These are phyloP conservation scores for Albugo candida DNA, from an alignment of 352 stramenopile species.

Conservation along the genomic window DNA sequence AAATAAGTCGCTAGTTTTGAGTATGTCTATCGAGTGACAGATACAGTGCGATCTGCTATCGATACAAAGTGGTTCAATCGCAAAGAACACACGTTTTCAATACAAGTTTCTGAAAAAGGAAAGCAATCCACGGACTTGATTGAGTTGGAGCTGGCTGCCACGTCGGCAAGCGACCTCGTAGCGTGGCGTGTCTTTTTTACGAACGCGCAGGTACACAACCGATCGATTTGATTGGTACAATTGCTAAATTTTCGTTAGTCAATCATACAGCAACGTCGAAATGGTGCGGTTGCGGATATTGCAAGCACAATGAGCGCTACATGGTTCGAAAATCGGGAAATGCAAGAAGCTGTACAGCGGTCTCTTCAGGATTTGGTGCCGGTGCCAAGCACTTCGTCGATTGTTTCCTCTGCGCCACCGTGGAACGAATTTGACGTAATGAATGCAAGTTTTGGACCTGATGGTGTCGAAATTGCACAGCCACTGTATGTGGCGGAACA, in stretches of 20 bases:
- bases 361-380: no score
- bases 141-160: slow-evolving; percentile 32
- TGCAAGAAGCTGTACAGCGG: neutral
- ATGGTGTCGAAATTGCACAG: slow-evolving; percentile 70
- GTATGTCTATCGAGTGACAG: slow-evolving; percentile 33
- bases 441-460: slow-evolving; percentile 4
- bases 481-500: slow-evolving; percentile 5
- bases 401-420: slow-evolving; percentile 14
- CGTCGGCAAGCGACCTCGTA: slow-evolving; percentile 29
- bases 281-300: slow-evolving; percentile 9
- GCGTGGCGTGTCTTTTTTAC: slow-evolving; percentile 56
- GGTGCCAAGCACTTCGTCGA: neutral
- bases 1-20: slow-evolving; percentile 16
- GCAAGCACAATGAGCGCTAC: slow-evolving; percentile 7
- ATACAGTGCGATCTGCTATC: slow-evolving; percentile 33
- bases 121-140: slow-evolving; percentile 21
- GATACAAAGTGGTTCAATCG: slow-evolving; percentile 46
- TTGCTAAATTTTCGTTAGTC: slow-evolving; percentile 31
- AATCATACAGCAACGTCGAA: slow-evolving; percentile 31
- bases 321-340: neutral
- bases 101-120: slow-evolving; percentile 37
- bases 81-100: slow-evolving; percentile 40
- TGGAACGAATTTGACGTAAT: slow-evolving; percentile 4
- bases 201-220: slow-evolving; percentile 18
- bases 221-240: slow-evolving; percentile 19